Conservation (phyloP, 352 stramenopile species). For the Phytopythium boreale region DNA sequence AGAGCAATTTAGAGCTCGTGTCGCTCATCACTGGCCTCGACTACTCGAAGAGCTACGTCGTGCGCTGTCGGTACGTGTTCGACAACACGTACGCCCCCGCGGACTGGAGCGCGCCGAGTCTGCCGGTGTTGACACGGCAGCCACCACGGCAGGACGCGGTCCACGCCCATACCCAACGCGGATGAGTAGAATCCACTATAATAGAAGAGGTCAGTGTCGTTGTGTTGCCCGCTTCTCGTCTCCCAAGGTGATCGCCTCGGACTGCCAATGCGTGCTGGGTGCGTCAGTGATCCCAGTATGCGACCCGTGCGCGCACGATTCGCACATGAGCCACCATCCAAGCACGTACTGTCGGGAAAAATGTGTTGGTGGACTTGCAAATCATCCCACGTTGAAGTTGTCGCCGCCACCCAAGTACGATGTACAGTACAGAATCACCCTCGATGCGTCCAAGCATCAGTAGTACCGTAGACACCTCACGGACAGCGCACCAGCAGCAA, state of each 20-base stretch:
- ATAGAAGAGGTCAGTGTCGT: background rate
- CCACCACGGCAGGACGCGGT: conserved; percentile 26
- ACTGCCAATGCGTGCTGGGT: background rate
- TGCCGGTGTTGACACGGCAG: conserved; percentile 37
- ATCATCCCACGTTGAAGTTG: background rate
- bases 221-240: too few relatives aligned
- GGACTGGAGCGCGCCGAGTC: conserved; percentile 63
- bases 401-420: too few relatives aligned
- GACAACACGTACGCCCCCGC: conserved; percentile 30
- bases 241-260: background rate
- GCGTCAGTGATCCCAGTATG: background rate
- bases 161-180: conserved; percentile 13
- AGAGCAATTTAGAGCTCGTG: conserved; percentile 50
- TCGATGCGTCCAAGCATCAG: too few relatives aligned
- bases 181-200: conserved; percentile 6
- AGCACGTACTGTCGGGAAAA: background rate
- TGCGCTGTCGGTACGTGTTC: conserved; percentile 71
- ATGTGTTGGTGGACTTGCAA: background rate
- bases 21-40: conserved; percentile 71
- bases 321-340: too few relatives aligned
- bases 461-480: too few relatives aligned
- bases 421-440: too few relatives aligned
- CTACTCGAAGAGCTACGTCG: conserved; percentile 71
- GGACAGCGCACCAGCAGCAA: too few relatives aligned
- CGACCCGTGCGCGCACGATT: too few relatives aligned